phyloP scores from a whole-genome alignment of 192 early-diverging fungal genomes.

The Coemansia erecta region DNA sequence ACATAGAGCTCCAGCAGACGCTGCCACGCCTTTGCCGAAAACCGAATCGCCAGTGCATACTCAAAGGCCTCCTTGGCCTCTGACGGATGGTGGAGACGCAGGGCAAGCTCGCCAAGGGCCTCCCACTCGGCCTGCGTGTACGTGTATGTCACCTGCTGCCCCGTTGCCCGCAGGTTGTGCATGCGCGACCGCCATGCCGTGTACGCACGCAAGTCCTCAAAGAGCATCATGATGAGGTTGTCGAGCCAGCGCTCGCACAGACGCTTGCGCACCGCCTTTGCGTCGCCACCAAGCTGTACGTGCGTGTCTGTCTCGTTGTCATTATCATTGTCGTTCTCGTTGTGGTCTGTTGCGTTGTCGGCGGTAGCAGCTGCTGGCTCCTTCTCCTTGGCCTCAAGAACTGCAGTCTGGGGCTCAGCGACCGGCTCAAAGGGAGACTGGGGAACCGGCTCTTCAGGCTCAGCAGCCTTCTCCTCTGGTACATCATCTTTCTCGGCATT shows the following conservation, averaged over 20 bases:
- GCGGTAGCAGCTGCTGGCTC: background rate
- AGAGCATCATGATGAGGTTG: conserved; percentile 98
- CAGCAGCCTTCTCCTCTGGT: conserved; percentile 6
- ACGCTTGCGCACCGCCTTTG: conserved; percentile 66
- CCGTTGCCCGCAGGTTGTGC: conserved; percentile 46
- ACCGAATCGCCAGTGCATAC: conserved; percentile 83
- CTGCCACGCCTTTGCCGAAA: conserved; percentile 89
- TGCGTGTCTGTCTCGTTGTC: background rate
- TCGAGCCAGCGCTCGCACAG: conserved; percentile 99
- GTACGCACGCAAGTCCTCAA: conserved; percentile 94
- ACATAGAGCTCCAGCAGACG: conserved; percentile 73
- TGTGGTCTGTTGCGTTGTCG: background rate
- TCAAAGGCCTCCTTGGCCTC: conserved; percentile 93
- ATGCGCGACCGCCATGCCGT: conserved; percentile 90
- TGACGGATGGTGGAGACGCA: conserved; percentile 79
- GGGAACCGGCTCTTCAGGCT: background rate
- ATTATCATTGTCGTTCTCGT: background rate
- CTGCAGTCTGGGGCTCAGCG: conserved; percentile 29
- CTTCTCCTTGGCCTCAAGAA: conserved; percentile 12
- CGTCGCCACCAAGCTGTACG: conserved; percentile 4
- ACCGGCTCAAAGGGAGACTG: conserved; percentile 10
- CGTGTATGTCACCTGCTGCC: conserved; percentile 73
- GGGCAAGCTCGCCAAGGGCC: conserved; percentile 88
- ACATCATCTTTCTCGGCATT: conserved; percentile 16
- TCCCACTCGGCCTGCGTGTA: conserved; percentile 99